Base-by-base conservation (phyloP, 208 protist genomes). In the Wallacemonas sp. region DNA sequence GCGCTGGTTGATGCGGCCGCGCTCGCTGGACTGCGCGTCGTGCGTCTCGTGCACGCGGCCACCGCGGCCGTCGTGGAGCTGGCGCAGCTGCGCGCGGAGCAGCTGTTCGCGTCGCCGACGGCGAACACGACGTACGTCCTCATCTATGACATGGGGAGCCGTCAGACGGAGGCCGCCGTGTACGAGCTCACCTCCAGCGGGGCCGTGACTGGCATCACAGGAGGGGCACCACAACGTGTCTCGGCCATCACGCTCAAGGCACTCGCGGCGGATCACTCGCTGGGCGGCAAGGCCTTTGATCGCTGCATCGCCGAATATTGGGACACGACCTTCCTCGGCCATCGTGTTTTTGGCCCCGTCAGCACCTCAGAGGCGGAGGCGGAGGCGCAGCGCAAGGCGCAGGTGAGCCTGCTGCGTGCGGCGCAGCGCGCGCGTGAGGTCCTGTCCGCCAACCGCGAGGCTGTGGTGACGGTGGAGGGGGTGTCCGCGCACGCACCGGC, bases 251-350 rank as follows among this genome's bases (percentile, higher is more conserved):
- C 81, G 22, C 57, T 89, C 16, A 74, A 83, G 44, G 75, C 74
- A 14, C 76, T 86, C 11, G 73, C 61, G 5, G 82, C 59, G 32
- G 82, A 94, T 61, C 67, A 63, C 22, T 75, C 65, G 26, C 75
- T 98, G 31, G 96, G 96, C 39, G 96, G 94, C 3, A 62, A 76
- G 8, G 66, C 86, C 62, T 97, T 98, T 68, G 94, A 98, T 46
- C 75, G 54, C 31, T 94, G 87, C 46, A 87, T 98, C 39, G 96
- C 92, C 14, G 65, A 79, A 23, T 79, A 92, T 57, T 84, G 92
- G 39, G 92, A 95, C 67, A 46, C 46, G 14, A 54, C 68, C 18
- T 89, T 89, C 64, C 83, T 92, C 25, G 50, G 52, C 71, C 32
- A 71, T 44, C 44, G 67, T 32, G 52, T 76, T 8, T 22, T 86